Percentiles rank a stretch among this genome's conserved stretches.
These are phyloP conservation scores for Asterionellopsis glacialis DNA, from an alignment of 108 stramenopile species.

Conservation along the genomic window DNA sequence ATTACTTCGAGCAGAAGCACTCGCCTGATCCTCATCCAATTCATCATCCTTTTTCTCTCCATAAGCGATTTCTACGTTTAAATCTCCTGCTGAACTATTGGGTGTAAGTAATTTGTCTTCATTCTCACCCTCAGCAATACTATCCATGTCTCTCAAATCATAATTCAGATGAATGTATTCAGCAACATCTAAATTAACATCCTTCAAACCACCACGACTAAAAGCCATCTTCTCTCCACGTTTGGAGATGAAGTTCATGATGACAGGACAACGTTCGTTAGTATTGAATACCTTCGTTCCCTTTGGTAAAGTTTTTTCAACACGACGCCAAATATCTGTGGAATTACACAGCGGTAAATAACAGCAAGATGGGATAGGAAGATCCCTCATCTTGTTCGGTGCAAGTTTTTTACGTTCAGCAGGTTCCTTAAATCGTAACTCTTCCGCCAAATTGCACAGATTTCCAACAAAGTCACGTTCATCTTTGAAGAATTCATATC, in stretches of 20 bases:
- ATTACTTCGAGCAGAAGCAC: no score
- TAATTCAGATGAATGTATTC: constrained; percentile 89
- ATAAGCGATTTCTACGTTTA: not conserved
- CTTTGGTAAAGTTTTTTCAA: constrained; percentile 64
- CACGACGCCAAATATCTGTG: constrained; percentile 85
- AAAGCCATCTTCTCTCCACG: constrained; percentile 49
- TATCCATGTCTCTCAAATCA: constrained; percentile 44
- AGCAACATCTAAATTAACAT: constrained; percentile 88
- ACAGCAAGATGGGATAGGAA: constrained; percentile 76
- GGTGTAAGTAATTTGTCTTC: not conserved
- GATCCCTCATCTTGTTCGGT: constrained; percentile 53
- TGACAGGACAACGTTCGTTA: constrained; percentile 91
- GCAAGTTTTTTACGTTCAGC: constrained; percentile 73
- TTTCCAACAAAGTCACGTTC: constrained; percentile 89
- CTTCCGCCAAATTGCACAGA: constrained; percentile 92
- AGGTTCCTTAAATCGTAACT: constrained; percentile 88
- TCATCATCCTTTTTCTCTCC: constrained; percentile 16
- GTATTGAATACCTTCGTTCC: constrained; percentile 95
- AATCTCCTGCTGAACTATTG: constrained; percentile 5
- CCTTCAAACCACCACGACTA: constrained; percentile 37
- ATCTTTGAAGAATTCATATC: constrained; percentile 89
- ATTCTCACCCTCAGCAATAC: constrained; percentile 10
- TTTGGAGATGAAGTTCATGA: constrained; percentile 89
- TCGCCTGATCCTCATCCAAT: constrained; percentile 24
- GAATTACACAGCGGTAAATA: constrained; percentile 92